Conservation (phyloP, 2,329 filamentous ascomycete species). For the Falciphora oryzae region DNA sequence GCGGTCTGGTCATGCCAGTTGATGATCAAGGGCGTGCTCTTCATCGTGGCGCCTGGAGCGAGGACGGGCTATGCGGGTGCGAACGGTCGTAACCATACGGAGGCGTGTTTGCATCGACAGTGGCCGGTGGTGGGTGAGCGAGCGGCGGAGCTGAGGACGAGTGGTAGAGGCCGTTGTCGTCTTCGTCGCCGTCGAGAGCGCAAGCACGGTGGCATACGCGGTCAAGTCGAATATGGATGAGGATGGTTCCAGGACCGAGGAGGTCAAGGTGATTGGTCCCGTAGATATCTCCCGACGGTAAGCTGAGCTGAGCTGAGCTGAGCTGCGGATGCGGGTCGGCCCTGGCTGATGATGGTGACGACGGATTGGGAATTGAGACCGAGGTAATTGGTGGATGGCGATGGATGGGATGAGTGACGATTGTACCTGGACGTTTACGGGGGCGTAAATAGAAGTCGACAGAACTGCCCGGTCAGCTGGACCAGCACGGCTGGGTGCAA, state of each 20-base stretch:
- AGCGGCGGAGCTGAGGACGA: neutral
- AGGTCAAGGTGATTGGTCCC: neutral
- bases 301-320: neutral
- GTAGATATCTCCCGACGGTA: neutral
- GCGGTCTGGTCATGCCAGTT: slow-evolving; percentile 98
- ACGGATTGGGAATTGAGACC: neutral
- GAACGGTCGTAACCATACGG: slow-evolving; percentile 2
- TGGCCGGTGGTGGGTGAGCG: too few species aligned
- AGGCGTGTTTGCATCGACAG: slow-evolving; percentile 10
- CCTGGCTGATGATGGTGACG: neutral
- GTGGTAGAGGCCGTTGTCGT: too few species aligned
- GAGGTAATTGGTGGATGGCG: neutral
- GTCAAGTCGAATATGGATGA: neutral
- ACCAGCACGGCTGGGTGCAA: neutral
- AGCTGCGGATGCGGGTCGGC: neutral
- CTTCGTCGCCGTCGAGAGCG: neutral
- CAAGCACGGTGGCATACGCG: neutral
- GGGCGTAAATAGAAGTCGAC: neutral
- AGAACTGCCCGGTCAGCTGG: neutral
- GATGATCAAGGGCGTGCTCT: slow-evolving; percentile 91
- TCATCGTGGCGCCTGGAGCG: slow-evolving; percentile 59
- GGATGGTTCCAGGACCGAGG: neutral
- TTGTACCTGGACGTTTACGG: neutral
- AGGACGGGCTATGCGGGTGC: slow-evolving; percentile 14
- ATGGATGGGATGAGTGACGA: neutral